phyloP scores from a whole-genome alignment of 441 rosid species.

The Mallotus repandus region DNA sequence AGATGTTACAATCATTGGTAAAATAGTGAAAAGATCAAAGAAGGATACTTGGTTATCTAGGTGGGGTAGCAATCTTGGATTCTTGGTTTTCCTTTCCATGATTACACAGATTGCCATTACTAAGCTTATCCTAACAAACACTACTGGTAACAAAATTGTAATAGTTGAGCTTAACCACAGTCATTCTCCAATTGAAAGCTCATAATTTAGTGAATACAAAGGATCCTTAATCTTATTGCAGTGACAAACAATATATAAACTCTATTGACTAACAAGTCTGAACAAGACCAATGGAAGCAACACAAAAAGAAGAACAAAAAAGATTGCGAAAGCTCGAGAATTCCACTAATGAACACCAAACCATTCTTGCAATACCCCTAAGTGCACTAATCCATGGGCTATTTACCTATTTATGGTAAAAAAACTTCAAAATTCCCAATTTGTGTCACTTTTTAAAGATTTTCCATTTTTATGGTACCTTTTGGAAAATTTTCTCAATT shows the following conservation, averaged over 20 bases:
- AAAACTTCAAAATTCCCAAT: too few species aligned
- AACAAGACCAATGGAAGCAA: slow-evolving; percentile 58
- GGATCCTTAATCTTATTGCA: too few species aligned
- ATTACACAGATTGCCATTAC: slow-evolving; percentile 64
- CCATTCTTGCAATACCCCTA: too few species aligned
- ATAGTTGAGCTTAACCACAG: slow-evolving; percentile 68
- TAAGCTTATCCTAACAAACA: slow-evolving; percentile 69
- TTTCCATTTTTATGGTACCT: too few species aligned
- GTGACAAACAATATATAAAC: neutral
- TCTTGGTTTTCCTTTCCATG: slow-evolving; percentile 56
- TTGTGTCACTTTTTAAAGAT: too few species aligned
- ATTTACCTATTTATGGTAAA: too few species aligned
- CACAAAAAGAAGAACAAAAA: slow-evolving; percentile 47
- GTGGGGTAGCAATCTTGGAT: slow-evolving; percentile 56
- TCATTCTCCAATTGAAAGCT: slow-evolving; percentile 41
- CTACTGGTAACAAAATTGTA: slow-evolving; percentile 68
- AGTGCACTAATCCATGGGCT: too few species aligned
- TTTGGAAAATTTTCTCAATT: too few species aligned
- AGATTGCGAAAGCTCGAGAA: slow-evolving; percentile 46
- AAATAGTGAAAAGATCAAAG: slow-evolving; percentile 78
- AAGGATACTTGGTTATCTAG: slow-evolving; percentile 46
- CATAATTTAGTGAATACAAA: too few species aligned
- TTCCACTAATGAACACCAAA: slow-evolving; percentile 71
- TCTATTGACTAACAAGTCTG: slow-evolving; percentile 51
- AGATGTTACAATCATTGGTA: slow-evolving; percentile 81